Percentiles rank a stretch among this genome's conserved stretches.
These are phyloP conservation scores for Hymenoscyphus fructigenus DNA, from an alignment of 2,329 filamentous ascomycete genomes.

Conservation along the genomic window DNA sequence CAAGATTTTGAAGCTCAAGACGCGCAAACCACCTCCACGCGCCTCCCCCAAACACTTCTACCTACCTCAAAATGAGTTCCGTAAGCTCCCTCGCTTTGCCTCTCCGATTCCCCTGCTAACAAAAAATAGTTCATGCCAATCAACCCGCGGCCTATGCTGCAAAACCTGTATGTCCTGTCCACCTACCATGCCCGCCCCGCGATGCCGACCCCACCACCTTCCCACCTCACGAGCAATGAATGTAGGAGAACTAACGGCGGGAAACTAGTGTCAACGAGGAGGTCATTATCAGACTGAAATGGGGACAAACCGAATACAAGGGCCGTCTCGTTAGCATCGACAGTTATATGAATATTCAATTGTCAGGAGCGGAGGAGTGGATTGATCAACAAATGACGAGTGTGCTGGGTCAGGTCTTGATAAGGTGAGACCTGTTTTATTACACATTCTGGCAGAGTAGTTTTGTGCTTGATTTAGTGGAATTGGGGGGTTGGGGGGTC, in stretches of 20 bases:
- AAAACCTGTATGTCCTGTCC: conserved; percentile 70
- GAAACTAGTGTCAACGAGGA: conserved; percentile 75
- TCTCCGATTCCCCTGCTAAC: conserved; percentile 1
- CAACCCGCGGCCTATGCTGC: conserved; percentile 95
- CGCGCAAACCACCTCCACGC: conserved; percentile 20
- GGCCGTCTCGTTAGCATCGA: conserved; percentile 90
- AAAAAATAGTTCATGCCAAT: conserved; percentile 75
- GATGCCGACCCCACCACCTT: conserved; percentile 4
- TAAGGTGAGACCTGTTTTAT: conserved; percentile 58
- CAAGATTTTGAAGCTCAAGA: conserved; percentile 21
- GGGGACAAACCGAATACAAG: conserved; percentile 97
- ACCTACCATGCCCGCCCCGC: not conserved
- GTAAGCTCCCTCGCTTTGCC: conserved; percentile 17
- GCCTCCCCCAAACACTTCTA: conserved; percentile 15
- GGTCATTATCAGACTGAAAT: conserved; percentile 91
- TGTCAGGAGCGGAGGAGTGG: conserved; percentile 87
- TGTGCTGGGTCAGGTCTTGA: conserved; percentile 84
- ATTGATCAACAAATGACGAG: conserved; percentile 85
- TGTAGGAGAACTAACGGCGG: conserved; percentile 11
- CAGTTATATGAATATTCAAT: conserved; percentile 98
- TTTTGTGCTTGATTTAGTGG: not conserved
- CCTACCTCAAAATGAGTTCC: conserved; percentile 27
- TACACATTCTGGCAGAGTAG: not conserved
- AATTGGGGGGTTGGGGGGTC: too few relatives aligned
- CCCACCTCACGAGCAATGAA: not conserved